Evolutionary conservation across 306 rosid species (phyloP).

Genomic region (peach (Prunus persica)): DNA sequence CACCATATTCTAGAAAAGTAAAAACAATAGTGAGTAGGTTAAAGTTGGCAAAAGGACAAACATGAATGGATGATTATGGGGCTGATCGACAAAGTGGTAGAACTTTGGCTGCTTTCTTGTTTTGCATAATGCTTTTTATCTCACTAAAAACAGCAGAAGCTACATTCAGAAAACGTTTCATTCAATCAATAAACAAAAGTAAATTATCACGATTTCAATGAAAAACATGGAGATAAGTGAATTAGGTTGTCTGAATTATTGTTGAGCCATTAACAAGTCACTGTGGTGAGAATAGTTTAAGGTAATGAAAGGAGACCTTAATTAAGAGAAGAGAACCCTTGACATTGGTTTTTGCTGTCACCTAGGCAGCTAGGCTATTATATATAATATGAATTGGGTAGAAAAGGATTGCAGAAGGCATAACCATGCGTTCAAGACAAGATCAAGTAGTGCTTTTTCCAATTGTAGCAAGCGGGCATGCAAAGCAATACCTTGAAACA

Average conservation of each 20-base stretch:
- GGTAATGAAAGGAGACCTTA: no score
- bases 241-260: not conserved
- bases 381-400: no score
- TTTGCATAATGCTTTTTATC: not conserved
- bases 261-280: not conserved
- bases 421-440: not conserved
- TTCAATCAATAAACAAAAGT: no score
- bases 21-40: not conserved
- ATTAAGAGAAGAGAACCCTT: not conserved
- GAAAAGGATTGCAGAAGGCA: not conserved
- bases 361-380: no score
- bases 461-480: conserved; percentile 24
- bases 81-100: not conserved
- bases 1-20: not conserved
- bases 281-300: no score
- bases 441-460: not conserved
- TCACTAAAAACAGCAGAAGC: not conserved
- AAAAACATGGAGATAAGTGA: not conserved
- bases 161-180: not conserved
- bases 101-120: not conserved
- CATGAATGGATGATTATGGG: not conserved
- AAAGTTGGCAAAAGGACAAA: conserved; percentile 4
- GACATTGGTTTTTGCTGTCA: no score
- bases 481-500: conserved; percentile 33
- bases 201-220: no score